A percentile compares a stretch with the other conserved stretches of the same genome.
phyloP scores from a whole-genome alignment of 805 yeast species.

The Cyberlindnera lachancei region DNA sequence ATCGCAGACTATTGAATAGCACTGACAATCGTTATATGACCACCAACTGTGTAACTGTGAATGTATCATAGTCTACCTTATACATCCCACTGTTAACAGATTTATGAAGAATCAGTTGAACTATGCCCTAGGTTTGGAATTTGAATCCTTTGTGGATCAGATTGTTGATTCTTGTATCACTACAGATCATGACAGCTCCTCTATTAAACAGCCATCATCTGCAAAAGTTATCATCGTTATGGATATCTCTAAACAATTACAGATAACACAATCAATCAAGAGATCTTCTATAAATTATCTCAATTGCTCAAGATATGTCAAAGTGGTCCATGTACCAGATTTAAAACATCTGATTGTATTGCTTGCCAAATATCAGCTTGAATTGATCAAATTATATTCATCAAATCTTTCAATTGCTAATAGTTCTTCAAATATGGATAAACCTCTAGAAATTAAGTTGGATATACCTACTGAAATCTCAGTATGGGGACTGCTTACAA shows the following conservation, averaged over 20 bases:
- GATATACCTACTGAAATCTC: no score
- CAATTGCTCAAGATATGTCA: not conserved
- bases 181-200: not conserved
- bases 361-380: slow-evolving; percentile 1
- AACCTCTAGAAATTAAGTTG: no score
- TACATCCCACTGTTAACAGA: not conserved
- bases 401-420: no score
- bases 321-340: slow-evolving; percentile 3
- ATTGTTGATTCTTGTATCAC: not conserved
- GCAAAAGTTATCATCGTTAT: slow-evolving; percentile 6
- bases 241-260: slow-evolving; percentile 2
- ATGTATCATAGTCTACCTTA: not conserved
- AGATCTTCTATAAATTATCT: slow-evolving; percentile 13
- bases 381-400: not conserved
- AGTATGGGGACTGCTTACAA: not conserved
- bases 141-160: not conserved
- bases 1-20: no score
- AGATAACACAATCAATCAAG: slow-evolving; percentile 2
- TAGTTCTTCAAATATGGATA: no score
- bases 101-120: not conserved
- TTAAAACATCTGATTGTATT: slow-evolving; percentile 4
- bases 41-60: not conserved
- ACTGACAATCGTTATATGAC: not conserved
- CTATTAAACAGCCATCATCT: no score
- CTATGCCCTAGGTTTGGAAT: not conserved